Evolutionary conservation across 2,329 filamentous ascomycete species (phyloP).

Genomic region (Ophiostoma piceae): DNA sequence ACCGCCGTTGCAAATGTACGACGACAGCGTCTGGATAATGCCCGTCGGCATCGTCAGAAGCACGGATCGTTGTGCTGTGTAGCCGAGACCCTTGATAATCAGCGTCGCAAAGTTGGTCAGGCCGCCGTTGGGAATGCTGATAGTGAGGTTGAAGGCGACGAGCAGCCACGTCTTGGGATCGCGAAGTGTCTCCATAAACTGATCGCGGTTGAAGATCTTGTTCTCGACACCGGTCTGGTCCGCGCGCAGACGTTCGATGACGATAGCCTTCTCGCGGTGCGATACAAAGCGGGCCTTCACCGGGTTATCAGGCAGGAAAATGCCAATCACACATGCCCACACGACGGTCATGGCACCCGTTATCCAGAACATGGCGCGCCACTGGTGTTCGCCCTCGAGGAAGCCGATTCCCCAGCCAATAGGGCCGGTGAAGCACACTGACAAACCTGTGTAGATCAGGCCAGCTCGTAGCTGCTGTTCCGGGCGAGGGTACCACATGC

Average conservation of each 20-base stretch:
- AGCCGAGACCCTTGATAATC: slow-evolving; percentile 50
- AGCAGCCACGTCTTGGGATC: slow-evolving; percentile 34
- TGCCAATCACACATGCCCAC: slow-evolving; percentile 55
- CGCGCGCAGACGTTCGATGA: slow-evolving; percentile 32
- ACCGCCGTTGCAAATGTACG: slow-evolving; percentile 40
- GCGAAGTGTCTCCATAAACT: slow-evolving; percentile 34
- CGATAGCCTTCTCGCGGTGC: slow-evolving; percentile 31
- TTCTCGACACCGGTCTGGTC: slow-evolving; percentile 37
- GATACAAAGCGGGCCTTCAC: slow-evolving; percentile 29
- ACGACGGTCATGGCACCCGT: slow-evolving; percentile 52
- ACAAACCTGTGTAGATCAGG: slow-evolving; percentile 52
- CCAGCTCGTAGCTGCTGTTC: slow-evolving; percentile 59
- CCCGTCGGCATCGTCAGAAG: slow-evolving; percentile 31
- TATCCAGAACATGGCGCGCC: slow-evolving; percentile 66
- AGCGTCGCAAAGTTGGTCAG: slow-evolving; percentile 42
- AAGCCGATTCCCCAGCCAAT: slow-evolving; percentile 55
- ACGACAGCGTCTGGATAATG: slow-evolving; percentile 32
- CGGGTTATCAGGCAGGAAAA: slow-evolving; percentile 54
- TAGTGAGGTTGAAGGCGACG: slow-evolving; percentile 15
- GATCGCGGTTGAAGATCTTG: slow-evolving; percentile 31
- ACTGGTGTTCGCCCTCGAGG: slow-evolving; percentile 52
- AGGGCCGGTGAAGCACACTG: slow-evolving; percentile 48
- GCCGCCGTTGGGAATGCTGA: slow-evolving; percentile 21
- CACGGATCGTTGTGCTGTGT: slow-evolving; percentile 42
- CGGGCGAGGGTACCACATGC: slow-evolving; percentile 59